A percentile compares a stretch with the other conserved stretches of the same genome.
Conservation (phyloP, 176 grass and related monocot species). For the Miscanthus lutarioriparius region DNA sequence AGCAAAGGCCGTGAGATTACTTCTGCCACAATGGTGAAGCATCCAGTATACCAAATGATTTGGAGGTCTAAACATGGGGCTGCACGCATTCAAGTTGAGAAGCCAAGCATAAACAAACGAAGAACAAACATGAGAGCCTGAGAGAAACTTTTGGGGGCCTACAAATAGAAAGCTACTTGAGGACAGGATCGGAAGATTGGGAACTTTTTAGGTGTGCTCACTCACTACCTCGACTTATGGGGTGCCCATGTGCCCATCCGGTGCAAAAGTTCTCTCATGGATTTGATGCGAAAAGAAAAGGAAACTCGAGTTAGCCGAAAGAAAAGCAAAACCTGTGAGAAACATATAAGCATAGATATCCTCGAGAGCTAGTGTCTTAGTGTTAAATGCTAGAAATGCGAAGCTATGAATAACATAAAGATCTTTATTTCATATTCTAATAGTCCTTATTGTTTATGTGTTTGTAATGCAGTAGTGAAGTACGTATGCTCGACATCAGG, state of each 20-base stretch:
- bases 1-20: not conserved
- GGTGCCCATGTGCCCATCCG: not conserved
- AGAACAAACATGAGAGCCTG: not conserved
- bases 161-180: not conserved
- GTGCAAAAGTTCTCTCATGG: not conserved
- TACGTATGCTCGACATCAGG: too few species aligned
- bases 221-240: not conserved
- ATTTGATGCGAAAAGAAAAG: not conserved
- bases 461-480: too few species aligned
- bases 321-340: too few species aligned
- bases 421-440: too few species aligned
- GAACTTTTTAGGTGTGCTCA: not conserved
- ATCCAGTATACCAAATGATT: not conserved
- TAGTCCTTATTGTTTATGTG: too few species aligned
- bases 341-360: too few species aligned
- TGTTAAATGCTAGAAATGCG: too few species aligned
- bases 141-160: not conserved
- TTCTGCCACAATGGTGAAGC: not conserved
- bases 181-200: not conserved
- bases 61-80: not conserved
- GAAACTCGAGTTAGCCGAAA: not conserved
- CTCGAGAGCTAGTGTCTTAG: too few species aligned
- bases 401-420: too few species aligned
- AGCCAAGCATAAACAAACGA: not conserved
- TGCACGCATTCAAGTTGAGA: not conserved